A percentile compares a stretch with the other conserved stretches of the same genome.
Evolutionary conservation across 768 basidiomycete genomes (phyloP).

Genomic region (Tephrocybe sp.): DNA sequence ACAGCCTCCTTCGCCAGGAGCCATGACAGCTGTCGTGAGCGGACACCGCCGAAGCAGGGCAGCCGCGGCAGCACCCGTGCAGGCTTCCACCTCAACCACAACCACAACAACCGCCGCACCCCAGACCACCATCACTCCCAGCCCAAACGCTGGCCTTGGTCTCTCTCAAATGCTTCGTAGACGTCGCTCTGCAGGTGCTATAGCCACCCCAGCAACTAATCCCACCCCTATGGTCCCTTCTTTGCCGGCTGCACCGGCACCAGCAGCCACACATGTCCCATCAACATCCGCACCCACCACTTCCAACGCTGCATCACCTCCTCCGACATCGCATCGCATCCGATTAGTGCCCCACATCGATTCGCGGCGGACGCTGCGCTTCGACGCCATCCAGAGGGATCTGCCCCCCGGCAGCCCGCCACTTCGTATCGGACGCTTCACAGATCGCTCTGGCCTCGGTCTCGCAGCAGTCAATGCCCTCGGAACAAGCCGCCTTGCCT

Average conservation of each 20-base stretch:
- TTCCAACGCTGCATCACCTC: slow-evolving; percentile 3
- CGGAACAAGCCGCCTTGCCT: slow-evolving; percentile 84
- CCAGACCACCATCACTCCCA: slow-evolving; percentile 11
- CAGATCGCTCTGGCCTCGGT: slow-evolving; percentile 75
- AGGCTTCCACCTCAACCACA: slow-evolving; percentile 22
- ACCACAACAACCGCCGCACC: slow-evolving; percentile 20
- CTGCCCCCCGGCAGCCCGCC: slow-evolving; percentile 66
- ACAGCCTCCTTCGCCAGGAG: slow-evolving; percentile 34
- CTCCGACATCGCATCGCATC: slow-evolving; percentile 57
- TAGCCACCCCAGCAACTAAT: slow-evolving; percentile 27
- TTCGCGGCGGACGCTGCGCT: slow-evolving; percentile 81
- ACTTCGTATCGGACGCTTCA: slow-evolving; percentile 92
- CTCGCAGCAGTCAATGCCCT: slow-evolving; percentile 66
- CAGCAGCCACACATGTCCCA: slow-evolving; percentile 22
- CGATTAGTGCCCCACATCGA: slow-evolving; percentile 96
- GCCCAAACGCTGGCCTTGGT: slow-evolving; percentile 35
- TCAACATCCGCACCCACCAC: slow-evolving; percentile 16
- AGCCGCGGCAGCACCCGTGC: slow-evolving; percentile 35
- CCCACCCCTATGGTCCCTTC: slow-evolving; percentile 11
- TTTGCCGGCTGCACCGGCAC: slow-evolving; percentile 16
- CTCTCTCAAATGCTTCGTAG: slow-evolving; percentile 66
- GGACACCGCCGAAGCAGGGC: slow-evolving; percentile 24
- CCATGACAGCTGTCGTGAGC: slow-evolving; percentile 15
- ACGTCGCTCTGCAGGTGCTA: slow-evolving; percentile 62
- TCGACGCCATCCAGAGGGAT: slow-evolving; percentile 91